Conservation (phyloP, 352 stramenopile genomes). For the Phytopythium oedochilum region DNA sequence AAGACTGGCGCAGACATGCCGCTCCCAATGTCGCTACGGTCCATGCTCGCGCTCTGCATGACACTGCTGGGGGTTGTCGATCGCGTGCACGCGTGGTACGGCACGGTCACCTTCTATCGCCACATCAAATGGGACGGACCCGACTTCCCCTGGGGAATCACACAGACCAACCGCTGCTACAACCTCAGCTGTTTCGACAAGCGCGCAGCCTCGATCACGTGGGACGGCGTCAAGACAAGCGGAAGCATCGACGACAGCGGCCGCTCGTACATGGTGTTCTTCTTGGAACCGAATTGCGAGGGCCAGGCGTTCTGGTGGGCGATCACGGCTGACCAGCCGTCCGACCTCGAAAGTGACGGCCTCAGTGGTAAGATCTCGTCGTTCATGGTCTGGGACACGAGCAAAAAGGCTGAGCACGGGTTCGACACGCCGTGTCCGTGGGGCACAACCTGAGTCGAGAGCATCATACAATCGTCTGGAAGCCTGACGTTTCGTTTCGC, state of each 20-base stretch:
- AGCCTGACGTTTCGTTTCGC: no score
- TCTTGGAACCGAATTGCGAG: slow-evolving; percentile 12
- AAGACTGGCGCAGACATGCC: neutral
- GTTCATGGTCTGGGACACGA: slow-evolving; percentile 23
- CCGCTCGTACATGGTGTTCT: slow-evolving; percentile 16
- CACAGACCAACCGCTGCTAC: slow-evolving; percentile 11
- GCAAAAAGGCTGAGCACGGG: slow-evolving; percentile 7
- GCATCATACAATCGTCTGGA: no score
- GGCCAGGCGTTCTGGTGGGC: slow-evolving; percentile 4
- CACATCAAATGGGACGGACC: slow-evolving; percentile 5
- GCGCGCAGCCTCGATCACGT: slow-evolving; percentile 8
- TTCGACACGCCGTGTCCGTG: slow-evolving; percentile 13
- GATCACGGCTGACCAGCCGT: slow-evolving; percentile 5
- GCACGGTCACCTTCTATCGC: slow-evolving; percentile 15
- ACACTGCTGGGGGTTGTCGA: slow-evolving; percentile 3
- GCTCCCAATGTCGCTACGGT: neutral
- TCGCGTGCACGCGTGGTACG: slow-evolving; percentile 12
- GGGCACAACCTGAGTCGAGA: slow-evolving; percentile 10
- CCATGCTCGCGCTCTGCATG: neutral
- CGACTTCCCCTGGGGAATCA: slow-evolving; percentile 8
- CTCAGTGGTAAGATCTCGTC: slow-evolving; percentile 24
- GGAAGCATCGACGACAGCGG: slow-evolving; percentile 2
- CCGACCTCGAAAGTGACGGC: slow-evolving; percentile 11
- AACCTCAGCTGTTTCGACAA: slow-evolving; percentile 24
- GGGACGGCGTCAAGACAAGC: slow-evolving; percentile 4